phyloP scores from a whole-genome alignment of 78 protist genomes.

The Polysphondylium violaceum region DNA sequence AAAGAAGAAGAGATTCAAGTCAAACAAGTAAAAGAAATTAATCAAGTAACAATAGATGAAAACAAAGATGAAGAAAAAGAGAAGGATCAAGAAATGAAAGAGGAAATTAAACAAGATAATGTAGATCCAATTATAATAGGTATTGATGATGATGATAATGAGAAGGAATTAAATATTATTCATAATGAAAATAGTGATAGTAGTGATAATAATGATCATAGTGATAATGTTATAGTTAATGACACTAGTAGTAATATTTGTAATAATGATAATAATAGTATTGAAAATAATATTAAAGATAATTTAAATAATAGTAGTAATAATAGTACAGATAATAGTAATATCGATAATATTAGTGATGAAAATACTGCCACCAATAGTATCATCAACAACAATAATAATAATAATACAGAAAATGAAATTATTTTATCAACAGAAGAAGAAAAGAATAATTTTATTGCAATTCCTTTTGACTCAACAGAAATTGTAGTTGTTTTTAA shows the following conservation, averaged over 20 bases:
- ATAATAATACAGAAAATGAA: too few relatives aligned
- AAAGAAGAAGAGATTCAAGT: too few relatives aligned
- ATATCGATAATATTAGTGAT: background rate
- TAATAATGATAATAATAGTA: too few relatives aligned
- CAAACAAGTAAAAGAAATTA: too few relatives aligned
- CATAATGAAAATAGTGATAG: background rate
- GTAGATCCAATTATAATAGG: background rate
- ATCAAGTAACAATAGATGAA: too few relatives aligned
- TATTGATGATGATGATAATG: background rate
- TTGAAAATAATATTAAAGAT: too few relatives aligned
- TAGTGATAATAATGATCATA: background rate
- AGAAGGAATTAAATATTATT: background rate
- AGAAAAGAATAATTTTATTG: too few relatives aligned
- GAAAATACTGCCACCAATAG: background rate
- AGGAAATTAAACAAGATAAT: background rate
- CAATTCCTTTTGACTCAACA: too few relatives aligned
- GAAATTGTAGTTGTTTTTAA: too few relatives aligned
- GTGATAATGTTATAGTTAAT: too few relatives aligned
- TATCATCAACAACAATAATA: too few relatives aligned
- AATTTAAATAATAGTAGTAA: background rate
- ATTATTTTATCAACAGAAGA: too few relatives aligned
- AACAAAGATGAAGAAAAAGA: background rate
- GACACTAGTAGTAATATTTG: background rate
- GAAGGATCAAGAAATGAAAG: background rate
- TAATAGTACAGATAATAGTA: slow-evolving; percentile 5